phyloP scores from a whole-genome alignment of 345 rosid genomes.

The Salix exigua region DNA sequence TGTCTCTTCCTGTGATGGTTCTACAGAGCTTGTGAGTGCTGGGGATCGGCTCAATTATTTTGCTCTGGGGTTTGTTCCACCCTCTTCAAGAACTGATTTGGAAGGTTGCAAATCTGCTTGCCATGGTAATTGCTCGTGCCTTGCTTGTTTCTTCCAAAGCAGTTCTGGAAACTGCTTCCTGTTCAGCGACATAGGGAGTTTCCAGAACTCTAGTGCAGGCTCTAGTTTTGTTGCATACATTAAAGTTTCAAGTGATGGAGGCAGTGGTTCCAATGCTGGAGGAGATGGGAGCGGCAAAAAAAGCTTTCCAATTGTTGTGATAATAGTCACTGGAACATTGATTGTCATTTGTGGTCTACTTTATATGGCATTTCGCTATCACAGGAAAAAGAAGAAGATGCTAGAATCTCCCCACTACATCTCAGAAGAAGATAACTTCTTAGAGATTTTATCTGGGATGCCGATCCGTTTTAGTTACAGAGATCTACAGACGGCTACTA shows the following conservation, averaged over 20 bases:
- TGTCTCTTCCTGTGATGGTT: constrained; percentile 48
- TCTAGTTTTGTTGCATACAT: constrained; percentile 52
- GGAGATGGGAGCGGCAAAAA: constrained; percentile 35
- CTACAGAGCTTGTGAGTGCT: constrained; percentile 47
- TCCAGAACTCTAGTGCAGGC: constrained; percentile 33
- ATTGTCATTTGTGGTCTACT: constrained; percentile 44
- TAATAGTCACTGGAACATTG: constrained; percentile 49
- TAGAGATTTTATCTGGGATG: constrained; percentile 69
- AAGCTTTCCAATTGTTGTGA: constrained; percentile 44
- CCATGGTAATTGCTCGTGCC: constrained; percentile 65
- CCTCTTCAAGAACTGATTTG: constrained; percentile 53
- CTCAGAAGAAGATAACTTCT: constrained; percentile 78
- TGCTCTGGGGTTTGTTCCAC: constrained; percentile 52
- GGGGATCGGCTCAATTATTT: constrained; percentile 57
- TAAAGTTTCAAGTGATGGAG: constrained; percentile 42
- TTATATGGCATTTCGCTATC: constrained; percentile 42
- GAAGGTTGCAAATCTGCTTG: constrained; percentile 67
- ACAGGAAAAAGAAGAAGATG: constrained; percentile 33
- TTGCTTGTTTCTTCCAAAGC: constrained; percentile 64
- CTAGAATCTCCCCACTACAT: constrained; percentile 40
- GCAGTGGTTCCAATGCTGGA: constrained; percentile 14
- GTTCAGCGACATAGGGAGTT: constrained; percentile 69
- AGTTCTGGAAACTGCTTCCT: constrained; percentile 67
- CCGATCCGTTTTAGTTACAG: constrained; percentile 70
- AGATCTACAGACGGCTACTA: constrained; percentile 77